These are phyloP conservation scores for Leucaena leucocephala DNA, from an alignment of 306 rosid species.

Conservation along the genomic window DNA sequence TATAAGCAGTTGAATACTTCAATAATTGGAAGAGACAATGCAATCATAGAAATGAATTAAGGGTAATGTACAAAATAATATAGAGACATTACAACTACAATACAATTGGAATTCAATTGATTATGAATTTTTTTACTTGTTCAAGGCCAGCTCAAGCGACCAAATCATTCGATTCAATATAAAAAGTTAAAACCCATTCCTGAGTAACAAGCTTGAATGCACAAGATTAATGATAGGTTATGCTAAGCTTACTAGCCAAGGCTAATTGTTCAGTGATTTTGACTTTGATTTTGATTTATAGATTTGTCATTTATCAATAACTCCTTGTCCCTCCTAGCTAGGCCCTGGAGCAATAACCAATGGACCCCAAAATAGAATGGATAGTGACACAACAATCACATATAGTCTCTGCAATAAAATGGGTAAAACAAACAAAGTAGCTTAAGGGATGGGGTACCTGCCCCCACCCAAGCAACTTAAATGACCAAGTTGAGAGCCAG, in stretches of 20 bases:
- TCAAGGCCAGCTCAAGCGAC: neutral
- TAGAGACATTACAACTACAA: slow-evolving; percentile 6
- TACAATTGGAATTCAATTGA: slow-evolving; percentile 3
- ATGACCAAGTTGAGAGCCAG: slow-evolving; percentile 34
- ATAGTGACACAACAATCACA: slow-evolving; percentile 43
- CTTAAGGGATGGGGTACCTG: slow-evolving; percentile 29
- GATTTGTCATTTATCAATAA: slow-evolving; percentile 7
- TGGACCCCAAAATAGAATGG: slow-evolving; percentile 44
- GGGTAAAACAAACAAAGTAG: slow-evolving; percentile 17
- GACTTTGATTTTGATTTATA: neutral
- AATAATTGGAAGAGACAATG: neutral
- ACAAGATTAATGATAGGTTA: neutral
- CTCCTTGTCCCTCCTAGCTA: slow-evolving; percentile 24
- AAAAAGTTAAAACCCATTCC: neutral
- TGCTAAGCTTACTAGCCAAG: slow-evolving; percentile 20
- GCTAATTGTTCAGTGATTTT: neutral
- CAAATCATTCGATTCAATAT: neutral
- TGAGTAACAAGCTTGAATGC: neutral
- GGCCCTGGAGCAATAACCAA: slow-evolving; percentile 20
- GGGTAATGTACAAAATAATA: neutral
- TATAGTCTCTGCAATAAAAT: neutral
- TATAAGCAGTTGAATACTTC: neutral
- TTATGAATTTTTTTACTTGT: neutral
- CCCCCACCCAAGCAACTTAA: slow-evolving; percentile 45
- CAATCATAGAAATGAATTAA: neutral